These are phyloP conservation scores for Amanita inopinata DNA, from an alignment of 768 basidiomycete species.

Conservation along the genomic window DNA sequence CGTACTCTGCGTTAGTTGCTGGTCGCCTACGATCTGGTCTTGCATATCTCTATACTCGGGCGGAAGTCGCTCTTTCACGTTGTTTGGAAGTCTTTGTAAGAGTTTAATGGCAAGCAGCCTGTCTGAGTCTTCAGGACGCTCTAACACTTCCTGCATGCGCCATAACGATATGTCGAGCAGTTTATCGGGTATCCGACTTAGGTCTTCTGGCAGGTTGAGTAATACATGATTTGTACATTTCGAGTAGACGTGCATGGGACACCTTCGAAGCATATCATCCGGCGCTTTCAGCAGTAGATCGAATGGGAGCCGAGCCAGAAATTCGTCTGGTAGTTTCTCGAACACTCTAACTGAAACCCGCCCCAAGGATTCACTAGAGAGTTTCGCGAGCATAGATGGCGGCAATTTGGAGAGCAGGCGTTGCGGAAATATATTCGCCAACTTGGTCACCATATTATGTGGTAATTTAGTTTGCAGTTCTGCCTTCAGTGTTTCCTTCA, in stretches of 20 bases:
- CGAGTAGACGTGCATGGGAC: background rate
- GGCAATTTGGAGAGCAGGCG: background rate
- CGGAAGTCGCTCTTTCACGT: background rate
- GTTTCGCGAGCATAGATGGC: background rate
- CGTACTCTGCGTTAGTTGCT: background rate
- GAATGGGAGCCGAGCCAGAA: background rate
- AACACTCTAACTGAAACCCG: background rate
- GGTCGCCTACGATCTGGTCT: background rate
- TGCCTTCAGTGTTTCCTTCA: background rate
- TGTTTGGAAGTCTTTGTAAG: conserved; percentile 1
- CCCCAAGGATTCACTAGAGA: background rate
- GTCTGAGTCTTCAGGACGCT: background rate
- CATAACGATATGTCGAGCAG: background rate
- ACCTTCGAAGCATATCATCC: background rate
- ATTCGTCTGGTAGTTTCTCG: background rate
- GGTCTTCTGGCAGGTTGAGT: conserved; percentile 1
- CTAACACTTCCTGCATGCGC: conserved; percentile 1
- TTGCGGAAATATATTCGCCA: background rate
- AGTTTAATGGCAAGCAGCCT: background rate
- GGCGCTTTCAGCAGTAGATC: background rate
- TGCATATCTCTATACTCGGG: background rate
- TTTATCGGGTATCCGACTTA: background rate
- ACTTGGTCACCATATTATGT: background rate
- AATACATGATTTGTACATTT: background rate
- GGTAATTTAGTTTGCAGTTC: background rate